A percentile compares a stretch with the other conserved stretches of the same genome.
phyloP scores from a whole-genome alignment of 176 grass and related monocot genomes.

The Miscanthus lutarioriparius region DNA sequence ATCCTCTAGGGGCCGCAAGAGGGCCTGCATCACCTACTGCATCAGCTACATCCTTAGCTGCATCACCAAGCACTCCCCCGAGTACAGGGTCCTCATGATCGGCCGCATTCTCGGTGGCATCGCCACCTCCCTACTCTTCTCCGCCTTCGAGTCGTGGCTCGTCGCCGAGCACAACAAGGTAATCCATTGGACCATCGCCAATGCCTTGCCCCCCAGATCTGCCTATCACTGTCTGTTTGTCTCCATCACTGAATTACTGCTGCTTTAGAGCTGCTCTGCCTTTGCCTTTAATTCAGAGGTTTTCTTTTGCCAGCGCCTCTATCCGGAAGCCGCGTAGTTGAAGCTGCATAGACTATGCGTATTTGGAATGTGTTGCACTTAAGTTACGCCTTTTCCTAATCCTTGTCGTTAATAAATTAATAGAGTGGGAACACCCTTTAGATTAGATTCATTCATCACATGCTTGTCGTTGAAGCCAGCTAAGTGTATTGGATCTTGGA shows the following conservation, averaged over 20 bases:
- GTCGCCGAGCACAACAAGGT: slow-evolving; percentile 98
- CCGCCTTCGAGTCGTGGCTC: slow-evolving; percentile 98
- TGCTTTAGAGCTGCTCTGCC: slow-evolving; percentile 34
- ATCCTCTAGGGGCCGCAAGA: slow-evolving; percentile 69
- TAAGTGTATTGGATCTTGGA: background rate
- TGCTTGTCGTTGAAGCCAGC: slow-evolving; percentile 30
- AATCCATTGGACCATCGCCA: background rate
- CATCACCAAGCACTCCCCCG: slow-evolving; percentile 90
- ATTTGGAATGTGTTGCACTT: background rate
- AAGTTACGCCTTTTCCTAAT: background rate
- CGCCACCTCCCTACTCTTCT: slow-evolving; percentile 92
- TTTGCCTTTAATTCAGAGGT: slow-evolving; percentile 44
- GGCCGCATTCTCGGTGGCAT: slow-evolving; percentile 79
- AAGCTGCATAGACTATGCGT: background rate
- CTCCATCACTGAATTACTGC: background rate
- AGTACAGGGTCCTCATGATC: slow-evolving; percentile 85
- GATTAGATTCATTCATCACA: slow-evolving; percentile 26
- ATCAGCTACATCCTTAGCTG: slow-evolving; percentile 95
- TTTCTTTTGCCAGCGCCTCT: background rate
- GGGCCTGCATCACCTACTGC: slow-evolving; percentile 95
- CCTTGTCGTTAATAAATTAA: slow-evolving; percentile 41
- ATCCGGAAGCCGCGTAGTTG: background rate
- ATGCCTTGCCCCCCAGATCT: slow-evolving; percentile 30
- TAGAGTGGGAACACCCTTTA: background rate
- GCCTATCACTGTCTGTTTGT: background rate